Evolutionary conservation across 2,329 filamentous ascomycete genomes (phyloP).

Genomic region (Tetracladium maxilliforme): DNA sequence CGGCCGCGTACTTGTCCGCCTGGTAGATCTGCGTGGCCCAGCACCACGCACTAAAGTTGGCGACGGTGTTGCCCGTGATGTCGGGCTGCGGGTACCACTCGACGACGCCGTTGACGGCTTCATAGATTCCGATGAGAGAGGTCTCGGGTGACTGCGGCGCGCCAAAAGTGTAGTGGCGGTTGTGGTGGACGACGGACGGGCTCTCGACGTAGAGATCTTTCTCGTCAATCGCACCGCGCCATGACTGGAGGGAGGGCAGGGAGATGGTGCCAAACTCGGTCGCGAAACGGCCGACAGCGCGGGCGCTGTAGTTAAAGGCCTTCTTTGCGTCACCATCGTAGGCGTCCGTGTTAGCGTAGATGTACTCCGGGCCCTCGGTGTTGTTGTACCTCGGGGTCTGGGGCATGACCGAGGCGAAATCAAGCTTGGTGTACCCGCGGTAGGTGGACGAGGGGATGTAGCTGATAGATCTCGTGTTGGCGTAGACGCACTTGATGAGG

Average conservation of each 20-base stretch:
- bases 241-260: conserved; percentile 44
- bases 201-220: conserved; percentile 42
- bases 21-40: conserved; percentile 50
- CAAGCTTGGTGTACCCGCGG: conserved; percentile 39
- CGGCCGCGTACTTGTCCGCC: conserved; percentile 42
- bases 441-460: conserved; percentile 45
- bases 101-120: conserved; percentile 42
- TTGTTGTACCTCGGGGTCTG: conserved; percentile 43
- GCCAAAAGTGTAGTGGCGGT: conserved; percentile 41
- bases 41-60: conserved; percentile 47
- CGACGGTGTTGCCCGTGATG: conserved; percentile 32
- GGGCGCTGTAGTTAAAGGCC: conserved; percentile 37
- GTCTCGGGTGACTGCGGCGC: conserved; percentile 26
- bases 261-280: conserved; percentile 51
- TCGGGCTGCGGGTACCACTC: conserved; percentile 40
- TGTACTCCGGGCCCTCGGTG: conserved; percentile 27
- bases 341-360: conserved; percentile 46
- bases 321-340: conserved; percentile 40
- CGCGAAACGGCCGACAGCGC: conserved; percentile 43
- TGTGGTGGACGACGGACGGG: conserved; percentile 35
- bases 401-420: conserved; percentile 34
- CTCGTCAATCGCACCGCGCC: conserved; percentile 34
- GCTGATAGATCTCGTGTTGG: conserved; percentile 41
- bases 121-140: conserved; percentile 28
- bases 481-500: conserved; percentile 38